Percentiles rank a stretch among this genome's conserved stretches.
phyloP scores from a whole-genome alignment of 257 asterid species.

The Apocynum venetum region DNA sequence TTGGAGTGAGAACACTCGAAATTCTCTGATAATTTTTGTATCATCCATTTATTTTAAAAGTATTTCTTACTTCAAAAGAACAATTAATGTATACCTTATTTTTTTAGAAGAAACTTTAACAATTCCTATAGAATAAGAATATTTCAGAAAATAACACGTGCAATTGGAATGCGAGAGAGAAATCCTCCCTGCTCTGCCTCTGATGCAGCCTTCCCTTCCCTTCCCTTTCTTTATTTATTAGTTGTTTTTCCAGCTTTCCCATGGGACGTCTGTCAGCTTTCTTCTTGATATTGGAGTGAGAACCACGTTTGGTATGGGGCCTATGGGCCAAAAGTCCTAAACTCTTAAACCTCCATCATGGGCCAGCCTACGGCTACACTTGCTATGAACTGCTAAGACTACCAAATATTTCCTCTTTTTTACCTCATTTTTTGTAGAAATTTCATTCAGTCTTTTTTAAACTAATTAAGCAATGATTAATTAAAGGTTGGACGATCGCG shows the following conservation, averaged over 20 bases:
- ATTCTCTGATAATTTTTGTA: no score
- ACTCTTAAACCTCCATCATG: neutral
- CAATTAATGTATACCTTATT: no score
- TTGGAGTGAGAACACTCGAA: no score
- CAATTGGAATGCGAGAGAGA: neutral
- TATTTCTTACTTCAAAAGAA: no score
- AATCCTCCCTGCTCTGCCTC: no score
- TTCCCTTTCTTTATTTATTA: neutral
- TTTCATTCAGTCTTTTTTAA: neutral
- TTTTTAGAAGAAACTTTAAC: no score
- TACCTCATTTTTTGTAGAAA: no score
- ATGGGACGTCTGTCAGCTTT: neutral
- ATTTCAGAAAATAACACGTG: no score
- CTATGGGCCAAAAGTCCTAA: neutral
- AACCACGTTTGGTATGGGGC: conserved; percentile 5
- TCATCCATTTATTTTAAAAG: no score
- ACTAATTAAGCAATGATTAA: neutral
- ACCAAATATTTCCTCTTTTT: no score
- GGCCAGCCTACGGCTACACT: neutral
- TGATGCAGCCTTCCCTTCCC: neutral
- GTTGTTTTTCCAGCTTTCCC: neutral
- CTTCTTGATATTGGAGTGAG: neutral
- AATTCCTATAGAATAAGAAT: no score
- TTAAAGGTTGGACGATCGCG: neutral
- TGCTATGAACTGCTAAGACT: no score